Conservation (phyloP, 352 stramenopile genomes). For the Globisporangium polare region DNA sequence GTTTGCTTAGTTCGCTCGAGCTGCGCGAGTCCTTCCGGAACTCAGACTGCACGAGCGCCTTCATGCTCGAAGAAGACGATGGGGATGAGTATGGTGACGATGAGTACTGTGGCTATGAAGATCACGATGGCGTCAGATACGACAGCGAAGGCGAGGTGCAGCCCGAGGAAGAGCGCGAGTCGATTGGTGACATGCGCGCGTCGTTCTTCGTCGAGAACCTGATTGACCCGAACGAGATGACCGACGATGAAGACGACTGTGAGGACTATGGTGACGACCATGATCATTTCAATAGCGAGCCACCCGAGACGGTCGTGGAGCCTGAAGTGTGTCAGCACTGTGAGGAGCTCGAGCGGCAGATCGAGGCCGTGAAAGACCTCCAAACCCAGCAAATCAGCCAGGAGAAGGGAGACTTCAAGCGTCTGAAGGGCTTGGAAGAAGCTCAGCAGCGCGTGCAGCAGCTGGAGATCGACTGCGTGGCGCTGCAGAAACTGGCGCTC, state of each 20-base stretch:
- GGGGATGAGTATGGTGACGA: background rate
- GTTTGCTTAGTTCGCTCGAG: slow-evolving; percentile 20
- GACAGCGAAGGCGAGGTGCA: slow-evolving; percentile 18
- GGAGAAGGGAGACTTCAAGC: too few relatives aligned
- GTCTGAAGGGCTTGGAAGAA: background rate
- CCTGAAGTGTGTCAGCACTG: background rate
- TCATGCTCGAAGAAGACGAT: background rate
- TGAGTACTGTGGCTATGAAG: background rate
- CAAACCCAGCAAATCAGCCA: background rate
- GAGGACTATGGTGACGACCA: background rate
- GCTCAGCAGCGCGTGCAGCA: slow-evolving; percentile 32
- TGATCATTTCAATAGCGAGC: slow-evolving; percentile 15
- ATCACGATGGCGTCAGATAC: background rate
- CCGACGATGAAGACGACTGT: slow-evolving; percentile 23
- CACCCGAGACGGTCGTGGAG: slow-evolving; percentile 4
- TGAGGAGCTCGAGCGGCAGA: background rate
- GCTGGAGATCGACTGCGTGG: slow-evolving; percentile 20
- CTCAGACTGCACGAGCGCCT: slow-evolving; percentile 8
- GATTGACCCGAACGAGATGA: slow-evolving; percentile 16
- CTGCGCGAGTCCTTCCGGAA: slow-evolving; percentile 10
- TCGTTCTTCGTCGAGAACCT: slow-evolving; percentile 19
- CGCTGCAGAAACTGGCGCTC: slow-evolving; percentile 7
- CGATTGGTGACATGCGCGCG: slow-evolving; percentile 1
- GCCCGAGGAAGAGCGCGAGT: slow-evolving; percentile 26
- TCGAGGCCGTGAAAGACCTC: background rate